Conservation (phyloP, 495 filamentous ascomycete genomes). For the Penicillium verhagenii region DNA sequence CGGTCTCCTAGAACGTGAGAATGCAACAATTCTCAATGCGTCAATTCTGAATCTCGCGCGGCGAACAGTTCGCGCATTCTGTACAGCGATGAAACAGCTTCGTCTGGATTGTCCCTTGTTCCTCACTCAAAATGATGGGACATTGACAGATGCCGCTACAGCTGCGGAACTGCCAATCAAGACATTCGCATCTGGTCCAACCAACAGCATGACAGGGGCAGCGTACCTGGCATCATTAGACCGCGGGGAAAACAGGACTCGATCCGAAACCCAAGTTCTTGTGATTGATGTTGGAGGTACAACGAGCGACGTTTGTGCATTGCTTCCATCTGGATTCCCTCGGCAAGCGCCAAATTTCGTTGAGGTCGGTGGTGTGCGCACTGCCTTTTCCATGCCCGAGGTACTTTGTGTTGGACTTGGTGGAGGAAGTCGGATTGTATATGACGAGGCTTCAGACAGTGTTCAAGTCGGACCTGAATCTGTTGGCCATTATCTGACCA, state of each 20-base stretch:
- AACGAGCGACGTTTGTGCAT: constrained; percentile 53
- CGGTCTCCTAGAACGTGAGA: constrained; percentile 52
- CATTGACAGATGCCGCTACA: constrained; percentile 41
- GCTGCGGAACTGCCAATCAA: constrained; percentile 48
- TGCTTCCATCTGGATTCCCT: constrained; percentile 54
- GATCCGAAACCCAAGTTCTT: constrained; percentile 6
- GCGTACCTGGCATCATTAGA: constrained; percentile 32
- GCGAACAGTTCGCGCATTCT: constrained; percentile 45
- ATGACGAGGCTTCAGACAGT: constrained; percentile 25
- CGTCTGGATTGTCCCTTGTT: constrained; percentile 45
- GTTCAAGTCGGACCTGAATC: constrained; percentile 54
- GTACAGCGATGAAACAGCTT: constrained; percentile 40
- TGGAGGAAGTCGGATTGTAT: constrained; percentile 50
- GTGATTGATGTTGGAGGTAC: constrained; percentile 44
- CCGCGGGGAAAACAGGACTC: neutral
- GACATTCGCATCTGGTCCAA: constrained; percentile 50
- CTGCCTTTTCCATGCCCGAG: constrained; percentile 54
- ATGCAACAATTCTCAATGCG: constrained; percentile 54
- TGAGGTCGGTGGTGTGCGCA: constrained; percentile 49
- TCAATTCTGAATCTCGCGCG: constrained; percentile 45
- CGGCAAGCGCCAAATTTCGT: constrained; percentile 48
- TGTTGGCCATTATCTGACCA: constrained; percentile 52
- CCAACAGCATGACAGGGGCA: constrained; percentile 53
- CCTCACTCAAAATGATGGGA: constrained; percentile 55
- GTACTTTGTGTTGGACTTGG: constrained; percentile 53